Percentiles rank a stretch among this genome's conserved stretches.
Evolutionary conservation across 805 yeast genomes (phyloP).

Genomic region (Saturnispora besseyi): DNA sequence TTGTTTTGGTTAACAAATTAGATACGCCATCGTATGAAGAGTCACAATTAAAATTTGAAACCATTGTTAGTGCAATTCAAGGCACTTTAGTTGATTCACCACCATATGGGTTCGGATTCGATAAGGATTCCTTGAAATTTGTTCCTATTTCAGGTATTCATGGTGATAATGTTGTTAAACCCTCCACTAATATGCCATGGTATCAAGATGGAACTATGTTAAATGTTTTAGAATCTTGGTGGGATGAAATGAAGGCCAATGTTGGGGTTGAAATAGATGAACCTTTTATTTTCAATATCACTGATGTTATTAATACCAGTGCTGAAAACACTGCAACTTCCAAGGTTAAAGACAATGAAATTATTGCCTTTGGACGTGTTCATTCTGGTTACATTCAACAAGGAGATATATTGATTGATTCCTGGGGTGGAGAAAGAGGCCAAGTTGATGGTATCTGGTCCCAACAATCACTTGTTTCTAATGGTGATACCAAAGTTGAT

Average conservation of each 20-base stretch:
- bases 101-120: constrained; percentile 44
- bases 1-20: constrained; percentile 63
- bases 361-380: constrained; percentile 55
- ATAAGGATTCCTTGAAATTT: constrained; percentile 32
- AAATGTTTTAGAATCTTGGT: constrained; percentile 29
- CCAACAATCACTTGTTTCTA: constrained; percentile 17
- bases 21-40: constrained; percentile 51
- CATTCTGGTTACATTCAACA: constrained; percentile 60
- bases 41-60: constrained; percentile 19
- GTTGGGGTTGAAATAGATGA: constrained; percentile 23
- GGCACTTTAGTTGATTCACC: constrained; percentile 43
- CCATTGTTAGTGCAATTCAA: constrained; percentile 43
- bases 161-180: constrained; percentile 56
- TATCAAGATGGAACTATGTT: constrained; percentile 41
- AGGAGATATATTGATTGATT: constrained; percentile 49
- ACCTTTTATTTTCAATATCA: constrained; percentile 46
- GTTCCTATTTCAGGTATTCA: constrained; percentile 63
- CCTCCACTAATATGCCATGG: constrained; percentile 24
- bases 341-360: constrained; percentile 33
- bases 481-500: constrained; percentile 12
- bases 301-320: constrained; percentile 37
- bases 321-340: constrained; percentile 5
- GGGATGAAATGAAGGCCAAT: constrained; percentile 13
- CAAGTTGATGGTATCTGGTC: constrained; percentile 32
- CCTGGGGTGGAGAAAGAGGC: constrained; percentile 35